phyloP scores from a whole-genome alignment of 495 filamentous ascomycete species.

The Chaetomium cochliodes region DNA sequence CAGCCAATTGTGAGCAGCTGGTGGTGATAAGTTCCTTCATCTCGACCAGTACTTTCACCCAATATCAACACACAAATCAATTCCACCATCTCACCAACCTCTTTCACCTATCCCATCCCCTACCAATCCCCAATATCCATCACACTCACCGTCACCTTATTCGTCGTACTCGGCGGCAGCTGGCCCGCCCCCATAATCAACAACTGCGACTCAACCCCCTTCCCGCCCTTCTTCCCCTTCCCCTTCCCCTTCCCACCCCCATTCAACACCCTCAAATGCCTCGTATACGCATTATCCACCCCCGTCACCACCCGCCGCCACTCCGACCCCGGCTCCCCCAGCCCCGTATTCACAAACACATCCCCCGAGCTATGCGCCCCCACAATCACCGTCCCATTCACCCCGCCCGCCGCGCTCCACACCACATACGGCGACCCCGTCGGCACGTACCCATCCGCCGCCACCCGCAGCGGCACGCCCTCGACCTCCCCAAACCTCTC shows the following conservation, averaged over 20 bases:
- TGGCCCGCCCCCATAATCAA: constrained; percentile 8
- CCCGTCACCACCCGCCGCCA: constrained; percentile 2
- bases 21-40: no score
- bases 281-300: constrained; percentile 6
- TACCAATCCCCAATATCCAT: constrained; percentile 11
- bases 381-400: constrained; percentile 59
- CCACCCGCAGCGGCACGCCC: constrained; percentile 45
- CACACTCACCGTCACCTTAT: neutral
- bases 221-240: no score
- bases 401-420: constrained; percentile 54
- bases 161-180: constrained; percentile 10
- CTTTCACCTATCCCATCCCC: neutral
- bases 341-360: constrained; percentile 5
- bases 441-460: constrained; percentile 49
- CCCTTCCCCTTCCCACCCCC: no score
- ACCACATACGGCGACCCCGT: constrained; percentile 55
- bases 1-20: no score
- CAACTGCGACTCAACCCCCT: neutral
- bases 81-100: neutral
- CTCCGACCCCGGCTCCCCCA: neutral
- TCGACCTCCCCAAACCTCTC: constrained; percentile 49
- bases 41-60: neutral
- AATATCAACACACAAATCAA: neutral
- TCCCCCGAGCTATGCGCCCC: constrained; percentile 11
- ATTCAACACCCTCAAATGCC: constrained; percentile 10